Conservation (phyloP, 176 grass and related monocot genomes). For the Thalia dealbata region DNA sequence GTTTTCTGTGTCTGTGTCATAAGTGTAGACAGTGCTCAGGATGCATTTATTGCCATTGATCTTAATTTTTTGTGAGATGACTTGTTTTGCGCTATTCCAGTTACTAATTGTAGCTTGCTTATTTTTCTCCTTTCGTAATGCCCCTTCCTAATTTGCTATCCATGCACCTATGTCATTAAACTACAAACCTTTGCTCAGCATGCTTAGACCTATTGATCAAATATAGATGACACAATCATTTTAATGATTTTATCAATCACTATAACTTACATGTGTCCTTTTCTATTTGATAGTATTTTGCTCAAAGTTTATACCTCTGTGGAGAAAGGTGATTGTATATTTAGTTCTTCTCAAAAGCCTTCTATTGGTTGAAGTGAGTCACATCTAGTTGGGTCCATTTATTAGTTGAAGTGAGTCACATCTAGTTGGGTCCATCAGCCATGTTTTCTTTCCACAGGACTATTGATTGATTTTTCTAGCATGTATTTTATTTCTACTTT, state of each 20-base stretch:
- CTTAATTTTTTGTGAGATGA: neutral
- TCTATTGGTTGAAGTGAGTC: no score
- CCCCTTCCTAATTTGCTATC: neutral
- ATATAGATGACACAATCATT: neutral
- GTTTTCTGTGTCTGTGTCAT: no score
- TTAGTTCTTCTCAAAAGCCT: no score
- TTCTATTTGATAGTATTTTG: neutral
- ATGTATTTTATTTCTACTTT: conserved; percentile 10
- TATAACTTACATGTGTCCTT: neutral
- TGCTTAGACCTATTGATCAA: neutral
- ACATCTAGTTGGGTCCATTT: neutral
- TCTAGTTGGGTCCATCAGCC: neutral
- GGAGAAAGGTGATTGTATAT: neutral
- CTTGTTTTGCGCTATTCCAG: neutral
- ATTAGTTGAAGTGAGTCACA: no score
- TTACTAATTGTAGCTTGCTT: neutral
- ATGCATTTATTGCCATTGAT: conserved; percentile 4
- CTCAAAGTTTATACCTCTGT: neutral
- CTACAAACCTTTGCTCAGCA: neutral
- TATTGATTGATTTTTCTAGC: neutral
- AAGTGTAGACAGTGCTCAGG: no score
- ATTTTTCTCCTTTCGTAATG: neutral
- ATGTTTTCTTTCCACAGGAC: neutral
- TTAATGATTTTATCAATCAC: neutral
- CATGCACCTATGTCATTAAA: neutral